Conservation (phyloP, 1,139 yeast species). For the Sugiyamaella xylanicola region DNA sequence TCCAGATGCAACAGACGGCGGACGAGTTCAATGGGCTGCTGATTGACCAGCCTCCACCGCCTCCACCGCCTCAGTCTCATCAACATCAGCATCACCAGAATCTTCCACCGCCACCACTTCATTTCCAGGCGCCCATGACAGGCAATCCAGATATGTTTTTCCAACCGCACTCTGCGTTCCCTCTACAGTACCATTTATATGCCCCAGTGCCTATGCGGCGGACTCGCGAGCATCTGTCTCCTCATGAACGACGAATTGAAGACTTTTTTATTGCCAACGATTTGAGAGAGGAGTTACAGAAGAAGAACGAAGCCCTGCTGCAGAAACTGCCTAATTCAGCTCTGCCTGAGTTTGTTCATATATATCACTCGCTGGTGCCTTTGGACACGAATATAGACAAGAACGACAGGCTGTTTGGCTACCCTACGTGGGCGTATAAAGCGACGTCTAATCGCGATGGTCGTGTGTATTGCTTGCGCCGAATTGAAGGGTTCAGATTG, state of each 20-base stretch:
- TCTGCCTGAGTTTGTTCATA: constrained; percentile 75
- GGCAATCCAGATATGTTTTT: constrained; percentile 27
- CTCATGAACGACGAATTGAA: constrained; percentile 70
- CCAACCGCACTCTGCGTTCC: constrained; percentile 46
- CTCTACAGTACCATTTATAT: constrained; percentile 83
- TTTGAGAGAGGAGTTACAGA: constrained; percentile 69
- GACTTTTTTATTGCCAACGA: constrained; percentile 73
- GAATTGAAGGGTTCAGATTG: constrained; percentile 66
- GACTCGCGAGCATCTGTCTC: constrained; percentile 45
- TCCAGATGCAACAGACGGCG: constrained; percentile 9
- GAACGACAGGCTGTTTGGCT: constrained; percentile 59
- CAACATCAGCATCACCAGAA: background rate
- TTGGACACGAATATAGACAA: constrained; percentile 65
- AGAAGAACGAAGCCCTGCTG: constrained; percentile 78
- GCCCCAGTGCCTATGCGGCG: constrained; percentile 90
- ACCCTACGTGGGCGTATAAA: constrained; percentile 68
- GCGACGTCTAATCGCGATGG: constrained; percentile 83
- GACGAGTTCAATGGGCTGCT: constrained; percentile 21
- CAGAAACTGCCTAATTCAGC: constrained; percentile 64
- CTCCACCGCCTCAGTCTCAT: constrained; percentile 18
- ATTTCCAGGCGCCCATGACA: constrained; percentile 16
- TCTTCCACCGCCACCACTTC: constrained; percentile 9
- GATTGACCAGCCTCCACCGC: constrained; percentile 24
- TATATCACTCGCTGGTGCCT: constrained; percentile 85
- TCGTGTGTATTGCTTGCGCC: constrained; percentile 69